phyloP scores from a whole-genome alignment of 2,329 filamentous ascomycete genomes.

The Gnomoniopsis smithogilvyi region DNA sequence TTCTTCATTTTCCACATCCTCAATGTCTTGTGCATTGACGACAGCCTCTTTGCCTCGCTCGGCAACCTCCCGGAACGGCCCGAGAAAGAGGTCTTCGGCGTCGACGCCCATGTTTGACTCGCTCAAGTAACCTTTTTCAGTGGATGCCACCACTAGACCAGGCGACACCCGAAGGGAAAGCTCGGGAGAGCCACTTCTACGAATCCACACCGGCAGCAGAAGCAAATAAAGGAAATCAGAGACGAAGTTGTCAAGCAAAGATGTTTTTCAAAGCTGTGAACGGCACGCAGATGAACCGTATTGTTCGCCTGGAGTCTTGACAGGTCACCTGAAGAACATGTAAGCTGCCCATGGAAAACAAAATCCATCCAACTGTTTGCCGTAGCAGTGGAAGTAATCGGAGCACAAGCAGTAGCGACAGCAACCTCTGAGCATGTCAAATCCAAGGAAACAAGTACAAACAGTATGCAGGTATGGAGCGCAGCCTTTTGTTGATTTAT shows the following conservation, averaged over 20 bases:
- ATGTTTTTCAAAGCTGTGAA: too few species aligned
- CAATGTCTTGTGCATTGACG: conserved; percentile 28
- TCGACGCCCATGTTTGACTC: conserved; percentile 16
- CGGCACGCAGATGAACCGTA: neutral
- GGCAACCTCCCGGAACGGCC: conserved; percentile 23
- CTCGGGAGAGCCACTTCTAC: neutral
- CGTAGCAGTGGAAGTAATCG: too few species aligned
- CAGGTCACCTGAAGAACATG: neutral
- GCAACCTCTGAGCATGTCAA: neutral
- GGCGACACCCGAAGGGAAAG: neutral
- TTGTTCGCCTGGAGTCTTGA: neutral
- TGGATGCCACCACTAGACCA: neutral
- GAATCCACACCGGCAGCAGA: neutral
- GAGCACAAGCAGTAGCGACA: neutral
- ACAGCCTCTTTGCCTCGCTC: conserved; percentile 35
- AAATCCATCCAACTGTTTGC: neutral
- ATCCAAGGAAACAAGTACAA: neutral
- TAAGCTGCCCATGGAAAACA: neutral
- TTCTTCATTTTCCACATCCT: conserved; percentile 22
- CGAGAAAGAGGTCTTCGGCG: conserved; percentile 22
- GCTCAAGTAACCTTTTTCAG: neutral
- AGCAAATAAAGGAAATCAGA: neutral
- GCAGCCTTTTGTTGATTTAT: too few species aligned
- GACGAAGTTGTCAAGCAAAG: neutral
- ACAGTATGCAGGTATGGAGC: neutral